A percentile compares a stretch with the other conserved stretches of the same genome.
These are phyloP conservation scores for Diplodia mutila DNA, from an alignment of 2,329 filamentous ascomycete genomes.

Conservation along the genomic window DNA sequence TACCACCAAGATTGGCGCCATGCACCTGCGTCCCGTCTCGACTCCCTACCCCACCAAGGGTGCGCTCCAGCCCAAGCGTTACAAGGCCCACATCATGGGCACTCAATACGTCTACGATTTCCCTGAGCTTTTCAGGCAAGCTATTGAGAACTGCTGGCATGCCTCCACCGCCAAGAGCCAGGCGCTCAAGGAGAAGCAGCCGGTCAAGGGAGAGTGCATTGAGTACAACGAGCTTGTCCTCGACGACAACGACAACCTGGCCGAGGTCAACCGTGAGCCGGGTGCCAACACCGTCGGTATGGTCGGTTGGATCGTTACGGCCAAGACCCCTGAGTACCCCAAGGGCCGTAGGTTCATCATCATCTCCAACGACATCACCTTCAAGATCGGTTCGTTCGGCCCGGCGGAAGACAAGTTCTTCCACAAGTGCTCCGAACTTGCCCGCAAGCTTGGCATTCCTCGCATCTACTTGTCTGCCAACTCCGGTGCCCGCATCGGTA, in stretches of 20 bases:
- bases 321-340: conserved; percentile 93
- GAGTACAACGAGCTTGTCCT: conserved; percentile 93
- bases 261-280: conserved; percentile 91
- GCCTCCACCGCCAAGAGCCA: conserved; percentile 75
- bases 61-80: conserved; percentile 96
- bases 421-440: conserved; percentile 97
- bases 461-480: conserved; percentile 98
- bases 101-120: conserved; percentile 99
- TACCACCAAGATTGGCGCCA: conserved; percentile 90
- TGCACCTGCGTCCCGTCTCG: conserved; percentile 89
- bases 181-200: conserved; percentile 76
- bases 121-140: conserved; percentile 98
- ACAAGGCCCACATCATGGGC: conserved; percentile 99
- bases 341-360: conserved; percentile 90
- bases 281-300: conserved; percentile 96
- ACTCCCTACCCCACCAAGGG: conserved; percentile 98
- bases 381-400: conserved; percentile 97
- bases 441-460: conserved; percentile 90
- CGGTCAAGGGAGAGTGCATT: conserved; percentile 85
- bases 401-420: conserved; percentile 98
- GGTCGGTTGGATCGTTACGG: conserved; percentile 97
- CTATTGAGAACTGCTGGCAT: conserved; percentile 92
- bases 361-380: conserved; percentile 98
- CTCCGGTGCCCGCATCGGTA: conserved; percentile 94
- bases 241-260: conserved; percentile 88